phyloP scores from a whole-genome alignment of 768 basidiomycete species.

The Piloderma croceum region DNA sequence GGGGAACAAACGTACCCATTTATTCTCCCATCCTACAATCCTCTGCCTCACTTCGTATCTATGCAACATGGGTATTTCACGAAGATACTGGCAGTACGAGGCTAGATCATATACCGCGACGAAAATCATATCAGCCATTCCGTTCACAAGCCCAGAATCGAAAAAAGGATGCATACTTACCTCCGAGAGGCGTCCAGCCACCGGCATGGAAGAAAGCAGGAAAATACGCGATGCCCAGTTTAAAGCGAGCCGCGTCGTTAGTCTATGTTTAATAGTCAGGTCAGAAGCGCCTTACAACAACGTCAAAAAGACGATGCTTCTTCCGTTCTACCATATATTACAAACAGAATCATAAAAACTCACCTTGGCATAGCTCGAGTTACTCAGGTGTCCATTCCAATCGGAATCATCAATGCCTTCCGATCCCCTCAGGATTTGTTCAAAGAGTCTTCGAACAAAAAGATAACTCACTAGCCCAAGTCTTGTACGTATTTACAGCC shows the following conservation, averaged over 20 bases:
- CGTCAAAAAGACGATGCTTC: too few species aligned
- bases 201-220: conserved; percentile 38
- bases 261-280: conserved; percentile 9
- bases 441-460: too few species aligned
- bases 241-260: conserved; percentile 25
- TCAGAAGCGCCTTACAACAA: too few species aligned
- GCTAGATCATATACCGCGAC: too few species aligned
- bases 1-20: conserved; percentile 60
- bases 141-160: too few species aligned
- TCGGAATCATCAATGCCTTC: conserved; percentile 68
- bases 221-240: conserved; percentile 26
- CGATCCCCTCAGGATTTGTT: conserved; percentile 4
- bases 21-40: conserved; percentile 65
- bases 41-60: conserved; percentile 55
- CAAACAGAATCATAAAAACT: conserved; percentile 6
- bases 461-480: conserved; percentile 52
- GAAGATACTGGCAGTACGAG: conserved; percentile 63
- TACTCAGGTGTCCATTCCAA: conserved; percentile 71
- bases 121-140: too few species aligned
- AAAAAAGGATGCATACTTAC: neutral
- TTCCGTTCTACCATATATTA: neutral
- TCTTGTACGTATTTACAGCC: conserved; percentile 32
- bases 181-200: conserved; percentile 42
- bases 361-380: conserved; percentile 76
- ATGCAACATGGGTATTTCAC: conserved; percentile 61